Base-by-base conservation (phyloP, 1,139 yeast genomes). In the Martiniozyma asiatica region DNA sequence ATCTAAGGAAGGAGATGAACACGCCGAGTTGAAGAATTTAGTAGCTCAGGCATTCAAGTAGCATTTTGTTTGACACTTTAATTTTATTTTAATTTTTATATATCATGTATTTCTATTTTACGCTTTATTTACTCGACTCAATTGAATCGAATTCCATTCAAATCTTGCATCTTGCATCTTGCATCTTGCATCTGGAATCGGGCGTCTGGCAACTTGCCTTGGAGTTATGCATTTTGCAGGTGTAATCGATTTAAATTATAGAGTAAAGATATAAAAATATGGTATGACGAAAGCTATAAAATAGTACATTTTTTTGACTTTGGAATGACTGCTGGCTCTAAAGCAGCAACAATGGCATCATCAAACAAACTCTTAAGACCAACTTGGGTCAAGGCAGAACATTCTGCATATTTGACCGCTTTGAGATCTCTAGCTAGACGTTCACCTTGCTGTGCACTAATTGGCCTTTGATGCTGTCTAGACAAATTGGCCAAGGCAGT, bases 331-430 rank as follows among this genome's bases (percentile, higher is more conserved):
- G 94, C 94, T 31, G 94, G 94, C 55, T 82, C 94, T 43, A 84
- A 66, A 32, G 94, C 94, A 38, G 94, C 94, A 32, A 89, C 96
- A 38, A 89, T 89, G 23, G 97, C 96, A 58, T 87, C 96, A 53
- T 87, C 97, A 57, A 87, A 87, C 20, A 87, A 95, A 42, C 92
- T 85, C 61, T 87, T 87, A 55, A 87, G 70, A 10, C 97, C 97
- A 55, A 87, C 76, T 61, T 87, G 97, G 33, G 96, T 87, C 51
- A 89, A 68, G n/a, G 97, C 97, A 11, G 96, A 84, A 59, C 97
- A 87, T 59, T 87, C 97, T 29, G 85, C 94, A 56, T 89, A 89
- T 57, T 87, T 87, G 33, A 89, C 94, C 10, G 96, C 97, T 41
- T 92, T 77, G 43, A 87, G 70, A 46, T 87, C 96, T 56, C 80